phyloP scores from a whole-genome alignment of 2,329 filamentous ascomycete genomes.

The Elsinoe arachidis region DNA sequence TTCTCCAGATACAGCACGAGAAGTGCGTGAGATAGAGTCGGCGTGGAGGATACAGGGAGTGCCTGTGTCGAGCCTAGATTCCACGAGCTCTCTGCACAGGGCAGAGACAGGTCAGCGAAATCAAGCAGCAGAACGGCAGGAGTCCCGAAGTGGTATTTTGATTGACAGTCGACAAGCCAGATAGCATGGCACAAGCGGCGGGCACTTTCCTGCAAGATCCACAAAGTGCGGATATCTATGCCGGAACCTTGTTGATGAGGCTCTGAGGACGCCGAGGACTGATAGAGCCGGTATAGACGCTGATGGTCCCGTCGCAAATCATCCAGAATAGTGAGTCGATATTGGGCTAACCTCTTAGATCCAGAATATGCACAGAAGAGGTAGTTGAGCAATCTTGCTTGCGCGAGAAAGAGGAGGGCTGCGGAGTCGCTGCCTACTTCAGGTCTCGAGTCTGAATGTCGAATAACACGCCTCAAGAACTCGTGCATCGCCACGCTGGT shows the following conservation, averaged over 20 bases:
- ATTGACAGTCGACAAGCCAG: constrained; percentile 19
- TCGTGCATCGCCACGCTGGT: constrained; percentile 9
- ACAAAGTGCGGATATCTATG: not conserved
- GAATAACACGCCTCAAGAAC: not conserved
- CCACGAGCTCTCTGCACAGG: constrained; percentile 21
- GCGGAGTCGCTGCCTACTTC: not conserved
- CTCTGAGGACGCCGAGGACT: not conserved
- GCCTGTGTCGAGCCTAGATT: constrained; percentile 6
- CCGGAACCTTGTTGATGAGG: not conserved
- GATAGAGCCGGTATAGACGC: not conserved
- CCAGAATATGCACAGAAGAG: not conserved
- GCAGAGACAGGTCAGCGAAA: constrained; percentile 17
- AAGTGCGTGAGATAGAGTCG: constrained; percentile 35
- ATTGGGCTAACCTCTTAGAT: not conserved
- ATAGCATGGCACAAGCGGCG: constrained; percentile 16
- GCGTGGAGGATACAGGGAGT: constrained; percentile 1
- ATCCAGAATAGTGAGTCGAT: not conserved
- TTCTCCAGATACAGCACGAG: constrained; percentile 44
- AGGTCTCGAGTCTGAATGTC: not conserved
- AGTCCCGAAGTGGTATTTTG: constrained; percentile 16
- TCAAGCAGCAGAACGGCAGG: constrained; percentile 13
- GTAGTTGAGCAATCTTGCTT: constrained; percentile 4
- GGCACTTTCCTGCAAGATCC: constrained; percentile 15
- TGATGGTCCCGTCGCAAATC: not conserved
- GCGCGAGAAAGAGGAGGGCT: not conserved